Conservation (phyloP, 768 basidiomycete species). For the Boletus subcaerulescens region DNA sequence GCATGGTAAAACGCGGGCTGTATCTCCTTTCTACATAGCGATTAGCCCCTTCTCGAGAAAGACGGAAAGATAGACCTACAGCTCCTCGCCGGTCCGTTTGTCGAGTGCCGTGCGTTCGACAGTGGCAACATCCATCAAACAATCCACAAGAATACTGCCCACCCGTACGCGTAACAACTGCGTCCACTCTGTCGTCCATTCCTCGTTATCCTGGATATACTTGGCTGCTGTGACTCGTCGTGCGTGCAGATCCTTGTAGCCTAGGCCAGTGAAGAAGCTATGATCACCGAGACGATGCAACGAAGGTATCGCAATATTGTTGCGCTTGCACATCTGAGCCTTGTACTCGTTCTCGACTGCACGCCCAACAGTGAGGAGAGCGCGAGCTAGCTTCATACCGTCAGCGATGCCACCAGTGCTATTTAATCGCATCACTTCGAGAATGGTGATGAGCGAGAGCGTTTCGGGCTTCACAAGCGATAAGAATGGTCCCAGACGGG, state of each 20-base stretch:
- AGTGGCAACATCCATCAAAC: conserved; percentile 79
- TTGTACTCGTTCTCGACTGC: conserved; percentile 92
- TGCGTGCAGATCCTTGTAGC: conserved; percentile 59
- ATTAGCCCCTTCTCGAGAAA: conserved; percentile 5
- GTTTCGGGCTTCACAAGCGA: conserved; percentile 71
- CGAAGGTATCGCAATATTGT: conserved; percentile 51
- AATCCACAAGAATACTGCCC: conserved; percentile 80
- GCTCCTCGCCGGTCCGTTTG: conserved; percentile 53
- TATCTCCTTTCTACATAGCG: conserved; percentile 53
- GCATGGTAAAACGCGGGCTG: conserved; percentile 91
- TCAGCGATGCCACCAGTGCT: conserved; percentile 72
- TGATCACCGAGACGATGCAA: conserved; percentile 27
- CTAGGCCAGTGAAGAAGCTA: conserved; percentile 55
- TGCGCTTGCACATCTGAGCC: conserved; percentile 68
- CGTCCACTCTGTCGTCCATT: conserved; percentile 82
- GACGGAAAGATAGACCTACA: conserved; percentile 44
- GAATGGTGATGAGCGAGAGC: conserved; percentile 83
- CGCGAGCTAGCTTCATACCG: conserved; percentile 89
- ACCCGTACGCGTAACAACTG: conserved; percentile 72
- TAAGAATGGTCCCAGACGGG: conserved; percentile 65
- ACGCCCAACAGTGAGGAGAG: conserved; percentile 73
- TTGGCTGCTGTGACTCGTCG: conserved; percentile 65
- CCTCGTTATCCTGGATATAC: conserved; percentile 62
- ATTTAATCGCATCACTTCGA: conserved; percentile 82
- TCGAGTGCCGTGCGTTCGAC: conserved; percentile 60